These are phyloP conservation scores for Tolypocladium inflatum DNA, from an alignment of 2,329 filamentous ascomycete species.

Conservation along the genomic window DNA sequence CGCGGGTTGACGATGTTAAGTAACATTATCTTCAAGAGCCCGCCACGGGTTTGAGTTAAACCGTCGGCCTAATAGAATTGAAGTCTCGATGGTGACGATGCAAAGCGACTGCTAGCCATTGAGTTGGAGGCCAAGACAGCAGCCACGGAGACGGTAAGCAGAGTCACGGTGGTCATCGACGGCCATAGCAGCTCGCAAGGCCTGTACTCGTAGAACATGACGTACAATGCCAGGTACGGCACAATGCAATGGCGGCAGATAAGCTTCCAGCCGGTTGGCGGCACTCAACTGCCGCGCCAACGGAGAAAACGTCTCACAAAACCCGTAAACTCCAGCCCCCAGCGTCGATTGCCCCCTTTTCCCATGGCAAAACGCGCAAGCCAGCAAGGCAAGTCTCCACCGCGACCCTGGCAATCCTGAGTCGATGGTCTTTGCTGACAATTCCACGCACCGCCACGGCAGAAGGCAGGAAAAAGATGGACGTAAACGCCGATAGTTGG, in stretches of 20 bases:
- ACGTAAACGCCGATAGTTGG: background rate
- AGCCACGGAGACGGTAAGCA: too few relatives aligned
- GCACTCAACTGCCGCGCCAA: background rate
- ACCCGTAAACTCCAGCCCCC: background rate
- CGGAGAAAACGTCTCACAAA: background rate
- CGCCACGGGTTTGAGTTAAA: background rate
- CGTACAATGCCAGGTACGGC: too few relatives aligned
- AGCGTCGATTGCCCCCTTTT: too few relatives aligned
- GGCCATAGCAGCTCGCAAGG: too few relatives aligned
- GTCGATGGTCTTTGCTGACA: background rate
- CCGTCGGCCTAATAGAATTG: background rate
- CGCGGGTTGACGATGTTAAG: background rate
- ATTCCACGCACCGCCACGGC: background rate
- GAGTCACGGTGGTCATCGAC: too few relatives aligned
- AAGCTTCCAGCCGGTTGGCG: too few relatives aligned
- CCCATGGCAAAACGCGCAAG: background rate
- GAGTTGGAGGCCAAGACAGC: too few relatives aligned
- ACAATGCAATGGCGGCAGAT: too few relatives aligned
- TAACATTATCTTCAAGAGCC: background rate
- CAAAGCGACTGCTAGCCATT: background rate
- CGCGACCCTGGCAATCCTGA: background rate
- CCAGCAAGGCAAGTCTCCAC: background rate
- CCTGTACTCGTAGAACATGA: too few relatives aligned
- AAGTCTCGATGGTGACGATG: background rate
- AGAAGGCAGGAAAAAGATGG: background rate